A percentile compares a stretch with the other conserved stretches of the same genome.
These are phyloP conservation scores for Coemansia sp. DNA, from an alignment of 192 early-diverging fungal genomes.

Conservation along the genomic window DNA sequence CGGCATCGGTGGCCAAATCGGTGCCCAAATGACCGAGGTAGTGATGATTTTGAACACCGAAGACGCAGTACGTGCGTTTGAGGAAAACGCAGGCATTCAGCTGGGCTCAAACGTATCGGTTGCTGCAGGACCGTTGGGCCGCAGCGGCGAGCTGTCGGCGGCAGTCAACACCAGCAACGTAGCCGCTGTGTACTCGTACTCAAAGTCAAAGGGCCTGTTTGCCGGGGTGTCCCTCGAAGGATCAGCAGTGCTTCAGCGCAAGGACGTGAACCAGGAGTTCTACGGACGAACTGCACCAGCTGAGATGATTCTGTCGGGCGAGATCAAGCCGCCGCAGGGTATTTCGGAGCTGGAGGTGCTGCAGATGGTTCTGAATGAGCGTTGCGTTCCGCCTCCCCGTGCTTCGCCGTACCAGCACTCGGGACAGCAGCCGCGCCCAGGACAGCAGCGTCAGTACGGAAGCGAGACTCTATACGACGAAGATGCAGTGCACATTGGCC, in stretches of 20 bases:
- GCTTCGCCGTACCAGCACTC: slow-evolving; percentile 1
- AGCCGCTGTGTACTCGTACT: slow-evolving; percentile 92
- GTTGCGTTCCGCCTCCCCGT: slow-evolving; percentile 37
- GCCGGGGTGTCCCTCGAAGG: slow-evolving; percentile 91
- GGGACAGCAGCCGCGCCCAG: slow-evolving; percentile 3
- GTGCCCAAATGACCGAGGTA: slow-evolving; percentile 85
- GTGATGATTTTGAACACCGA: slow-evolving; percentile 86
- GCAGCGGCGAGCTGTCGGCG: slow-evolving; percentile 80
- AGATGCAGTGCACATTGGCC: slow-evolving; percentile 21
- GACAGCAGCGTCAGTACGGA: slow-evolving; percentile 3
- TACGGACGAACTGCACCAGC: slow-evolving; percentile 81
- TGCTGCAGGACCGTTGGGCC: slow-evolving; percentile 84
- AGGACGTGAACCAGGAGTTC: slow-evolving; percentile 82
- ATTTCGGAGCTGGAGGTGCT: slow-evolving; percentile 48
- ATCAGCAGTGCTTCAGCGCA: slow-evolving; percentile 76
- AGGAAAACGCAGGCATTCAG: slow-evolving; percentile 77
- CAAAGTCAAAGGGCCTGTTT: slow-evolving; percentile 90
- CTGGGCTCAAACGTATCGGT: slow-evolving; percentile 84
- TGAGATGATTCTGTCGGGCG: slow-evolving; percentile 76
- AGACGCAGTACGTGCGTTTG: slow-evolving; percentile 82
- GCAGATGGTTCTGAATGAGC: slow-evolving; percentile 41
- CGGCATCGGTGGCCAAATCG: slow-evolving; percentile 86
- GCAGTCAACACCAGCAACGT: slow-evolving; percentile 65
- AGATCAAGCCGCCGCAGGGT: slow-evolving; percentile 64
- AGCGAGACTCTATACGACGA: slow-evolving; percentile 46